These are phyloP conservation scores for Pezicula radicicola DNA, from an alignment of 2,329 filamentous ascomycete species.

Conservation along the genomic window DNA sequence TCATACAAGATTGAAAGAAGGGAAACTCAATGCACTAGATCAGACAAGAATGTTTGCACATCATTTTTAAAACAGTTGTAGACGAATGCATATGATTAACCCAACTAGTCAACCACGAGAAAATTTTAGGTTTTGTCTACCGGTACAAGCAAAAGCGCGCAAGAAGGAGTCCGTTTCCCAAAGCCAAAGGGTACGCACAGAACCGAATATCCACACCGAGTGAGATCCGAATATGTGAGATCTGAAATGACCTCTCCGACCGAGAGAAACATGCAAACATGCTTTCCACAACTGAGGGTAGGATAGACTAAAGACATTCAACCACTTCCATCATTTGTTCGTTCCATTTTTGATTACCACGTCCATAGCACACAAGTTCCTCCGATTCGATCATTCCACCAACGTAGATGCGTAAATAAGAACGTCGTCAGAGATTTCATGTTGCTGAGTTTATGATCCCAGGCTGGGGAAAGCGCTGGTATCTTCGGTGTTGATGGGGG, in stretches of 20 bases:
- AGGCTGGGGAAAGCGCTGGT: conserved; percentile 50
- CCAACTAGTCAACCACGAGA: neutral
- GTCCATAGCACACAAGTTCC: neutral
- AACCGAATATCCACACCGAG: neutral
- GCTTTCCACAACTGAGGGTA: neutral
- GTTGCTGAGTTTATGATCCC: conserved; percentile 30
- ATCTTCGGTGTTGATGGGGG: conserved; percentile 46
- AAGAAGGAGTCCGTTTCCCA: neutral
- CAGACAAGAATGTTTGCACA: too few species aligned
- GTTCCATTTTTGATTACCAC: neutral
- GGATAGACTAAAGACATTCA: neutral
- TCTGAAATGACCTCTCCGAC: neutral
- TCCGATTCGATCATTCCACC: neutral
- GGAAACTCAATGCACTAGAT: too few species aligned
- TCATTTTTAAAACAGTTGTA: too few species aligned
- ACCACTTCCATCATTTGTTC: neutral
- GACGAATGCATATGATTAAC: too few species aligned
- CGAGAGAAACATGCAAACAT: neutral
- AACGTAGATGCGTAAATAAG: neutral
- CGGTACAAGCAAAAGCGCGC: neutral
- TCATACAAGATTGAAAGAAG: too few species aligned
- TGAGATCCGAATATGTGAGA: neutral
- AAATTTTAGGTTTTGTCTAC: neutral
- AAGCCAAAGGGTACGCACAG: neutral
- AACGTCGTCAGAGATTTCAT: neutral